A percentile compares a stretch with the other conserved stretches of the same genome.
Conservation (phyloP, 441 rosid species). For the Mallotus repandus region DNA sequence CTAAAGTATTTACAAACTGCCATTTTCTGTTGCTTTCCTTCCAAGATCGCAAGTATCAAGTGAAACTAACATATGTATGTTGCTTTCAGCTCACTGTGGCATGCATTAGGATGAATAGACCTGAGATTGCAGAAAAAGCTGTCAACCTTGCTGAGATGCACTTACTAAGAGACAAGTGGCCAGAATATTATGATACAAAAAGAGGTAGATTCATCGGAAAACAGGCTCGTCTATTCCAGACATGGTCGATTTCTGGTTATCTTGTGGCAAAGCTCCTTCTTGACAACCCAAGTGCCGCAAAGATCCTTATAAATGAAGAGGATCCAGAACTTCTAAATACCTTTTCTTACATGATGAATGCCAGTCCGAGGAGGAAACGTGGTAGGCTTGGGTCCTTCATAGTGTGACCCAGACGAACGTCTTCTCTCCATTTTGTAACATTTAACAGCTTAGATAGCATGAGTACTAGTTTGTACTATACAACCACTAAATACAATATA, state of each 20-base stretch:
- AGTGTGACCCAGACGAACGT: conserved; percentile 21
- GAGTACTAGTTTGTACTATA: neutral
- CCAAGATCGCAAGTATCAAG: neutral
- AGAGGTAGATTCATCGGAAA: conserved; percentile 44
- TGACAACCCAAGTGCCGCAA: conserved; percentile 31
- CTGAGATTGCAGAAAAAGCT: conserved; percentile 42
- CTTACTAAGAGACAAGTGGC: conserved; percentile 46
- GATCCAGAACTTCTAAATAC: conserved; percentile 49
- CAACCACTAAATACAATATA: neutral
- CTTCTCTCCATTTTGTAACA: neutral
- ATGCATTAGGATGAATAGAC: conserved; percentile 45
- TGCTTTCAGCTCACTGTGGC: conserved; percentile 43
- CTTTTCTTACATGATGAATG: conserved; percentile 44
- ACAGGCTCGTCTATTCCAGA: conserved; percentile 41
- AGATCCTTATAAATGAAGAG: conserved; percentile 39
- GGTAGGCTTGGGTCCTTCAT: conserved; percentile 32
- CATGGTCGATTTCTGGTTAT: conserved; percentile 54
- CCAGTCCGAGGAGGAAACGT: conserved; percentile 43
- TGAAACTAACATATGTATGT: conserved; percentile 1
- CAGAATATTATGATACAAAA: conserved; percentile 51
- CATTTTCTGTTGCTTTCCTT: neutral
- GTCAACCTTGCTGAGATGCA: conserved; percentile 40
- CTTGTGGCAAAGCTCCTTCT: conserved; percentile 47
- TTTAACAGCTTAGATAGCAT: neutral
- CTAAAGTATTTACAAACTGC: neutral